Conservation (phyloP, 352 stramenopile genomes). For the Discostella stelligera region DNA sequence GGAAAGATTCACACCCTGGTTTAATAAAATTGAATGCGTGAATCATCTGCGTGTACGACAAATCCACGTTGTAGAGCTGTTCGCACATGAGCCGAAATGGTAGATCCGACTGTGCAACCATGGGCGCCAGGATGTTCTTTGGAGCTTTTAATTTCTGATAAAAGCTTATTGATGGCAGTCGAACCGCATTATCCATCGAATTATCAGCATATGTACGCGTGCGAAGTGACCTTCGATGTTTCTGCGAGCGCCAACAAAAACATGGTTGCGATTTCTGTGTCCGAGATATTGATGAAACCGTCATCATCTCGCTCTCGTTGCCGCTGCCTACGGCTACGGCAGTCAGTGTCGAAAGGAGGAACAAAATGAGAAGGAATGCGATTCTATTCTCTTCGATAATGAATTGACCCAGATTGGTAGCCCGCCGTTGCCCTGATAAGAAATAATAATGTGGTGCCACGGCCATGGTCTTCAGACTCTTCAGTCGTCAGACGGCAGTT, state of each 20-base stretch:
- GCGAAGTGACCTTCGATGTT: not conserved
- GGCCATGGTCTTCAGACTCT: not conserved
- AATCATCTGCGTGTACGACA: conserved; percentile 96
- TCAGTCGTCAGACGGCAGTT: too few species aligned
- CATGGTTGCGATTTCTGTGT: conserved; percentile 10
- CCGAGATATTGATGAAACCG: not conserved
- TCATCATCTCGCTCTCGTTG: conserved; percentile 1
- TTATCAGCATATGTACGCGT: not conserved
- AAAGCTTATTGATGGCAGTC: conserved; percentile 15
- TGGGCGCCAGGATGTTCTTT: conserved; percentile 85
- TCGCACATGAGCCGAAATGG: conserved; percentile 93
- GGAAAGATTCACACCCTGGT: conserved; percentile 64
- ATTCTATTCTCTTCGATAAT: not conserved
- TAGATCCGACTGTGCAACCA: conserved; percentile 96
- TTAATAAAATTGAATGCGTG: conserved; percentile 90
- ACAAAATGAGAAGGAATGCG: not conserved
- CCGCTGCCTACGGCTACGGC: not conserved
- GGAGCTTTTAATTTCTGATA: conserved; percentile 52
- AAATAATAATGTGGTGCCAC: not conserved
- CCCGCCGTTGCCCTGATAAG: not conserved
- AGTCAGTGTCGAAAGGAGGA: not conserved
- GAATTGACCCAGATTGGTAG: not conserved
- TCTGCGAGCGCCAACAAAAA: conserved; percentile 4
- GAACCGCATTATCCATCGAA: not conserved
- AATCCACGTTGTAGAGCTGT: conserved; percentile 86